phyloP scores from a whole-genome alignment of 2,329 filamentous ascomycete genomes.

The Ophiosphaerella narmari region DNA sequence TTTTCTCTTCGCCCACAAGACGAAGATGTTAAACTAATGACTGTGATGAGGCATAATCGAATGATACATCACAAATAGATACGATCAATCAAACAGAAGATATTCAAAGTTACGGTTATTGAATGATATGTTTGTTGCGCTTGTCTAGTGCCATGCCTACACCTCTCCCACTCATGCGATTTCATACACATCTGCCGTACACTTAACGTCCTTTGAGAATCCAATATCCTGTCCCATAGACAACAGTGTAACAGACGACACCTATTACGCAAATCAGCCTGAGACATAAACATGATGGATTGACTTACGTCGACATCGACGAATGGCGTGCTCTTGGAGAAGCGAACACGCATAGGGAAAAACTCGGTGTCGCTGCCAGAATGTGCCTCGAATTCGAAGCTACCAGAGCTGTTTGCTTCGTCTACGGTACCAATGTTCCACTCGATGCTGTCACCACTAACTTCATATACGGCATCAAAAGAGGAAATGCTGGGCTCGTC shows the following conservation, averaged over 20 bases:
- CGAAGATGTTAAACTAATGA: too few species aligned
- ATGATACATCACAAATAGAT: too few species aligned
- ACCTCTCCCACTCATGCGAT: constrained; percentile 64
- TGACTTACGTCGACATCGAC: constrained; percentile 88
- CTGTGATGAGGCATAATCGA: too few species aligned
- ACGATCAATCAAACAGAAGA: too few species aligned
- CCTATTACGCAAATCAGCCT: constrained; percentile 53
- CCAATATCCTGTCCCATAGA: constrained; percentile 79
- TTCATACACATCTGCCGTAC: constrained; percentile 73
- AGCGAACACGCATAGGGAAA: constrained; percentile 94
- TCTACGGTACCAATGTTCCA: constrained; percentile 91
- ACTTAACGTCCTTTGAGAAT: constrained; percentile 82
- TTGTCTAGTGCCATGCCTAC: not conserved
- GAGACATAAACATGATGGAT: not conserved
- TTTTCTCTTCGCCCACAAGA: too few species aligned
- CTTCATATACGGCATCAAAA: constrained; percentile 93
- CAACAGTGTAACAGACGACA: constrained; percentile 70
- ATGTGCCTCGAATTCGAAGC: constrained; percentile 94
- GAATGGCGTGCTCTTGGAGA: constrained; percentile 83
- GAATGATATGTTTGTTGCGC: too few species aligned
- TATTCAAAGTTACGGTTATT: too few species aligned
- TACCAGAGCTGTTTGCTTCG: constrained; percentile 78
- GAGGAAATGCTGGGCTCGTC: constrained; percentile 87
- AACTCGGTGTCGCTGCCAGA: constrained; percentile 90
- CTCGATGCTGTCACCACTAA: constrained; percentile 88